Evolutionary conservation across 805 yeast genomes (phyloP).

Genomic region (Grigorovia jiainica): DNA sequence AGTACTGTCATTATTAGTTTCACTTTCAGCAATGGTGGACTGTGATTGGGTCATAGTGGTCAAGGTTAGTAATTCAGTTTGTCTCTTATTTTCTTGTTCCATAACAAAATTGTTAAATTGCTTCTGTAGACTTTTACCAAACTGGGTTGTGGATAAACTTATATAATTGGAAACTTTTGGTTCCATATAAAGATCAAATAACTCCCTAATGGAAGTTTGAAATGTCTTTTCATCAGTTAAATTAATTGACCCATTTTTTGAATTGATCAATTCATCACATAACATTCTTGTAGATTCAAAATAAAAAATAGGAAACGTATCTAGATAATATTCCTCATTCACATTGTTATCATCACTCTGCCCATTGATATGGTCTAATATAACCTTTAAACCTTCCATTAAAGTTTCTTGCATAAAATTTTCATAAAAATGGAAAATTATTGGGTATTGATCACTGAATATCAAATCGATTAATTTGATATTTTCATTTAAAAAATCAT

Average conservation of each 20-base stretch:
- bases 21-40: not conserved
- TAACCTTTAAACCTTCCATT: constrained; percentile 19
- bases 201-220: constrained; percentile 21
- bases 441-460: constrained; percentile 33
- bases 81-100: constrained; percentile 22
- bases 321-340: constrained; percentile 11
- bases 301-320: constrained; percentile 29
- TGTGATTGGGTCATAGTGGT: not conserved
- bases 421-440: constrained; percentile 32
- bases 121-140: constrained; percentile 19
- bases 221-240: constrained; percentile 9
- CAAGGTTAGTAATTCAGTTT: constrained; percentile 5
- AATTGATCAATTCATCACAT: constrained; percentile 30
- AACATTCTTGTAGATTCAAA: constrained; percentile 19
- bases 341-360: constrained; percentile 3
- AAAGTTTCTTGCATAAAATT: constrained; percentile 31
- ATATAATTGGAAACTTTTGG: constrained; percentile 28
- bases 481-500: constrained; percentile 28
- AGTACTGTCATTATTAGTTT: not conserved
- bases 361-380: constrained; percentile 17
- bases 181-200: constrained; percentile 32
- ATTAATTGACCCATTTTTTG: constrained; percentile 30
- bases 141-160: constrained; percentile 24
- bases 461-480: constrained; percentile 31
- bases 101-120: constrained; percentile 24